phyloP scores from a whole-genome alignment of 2,329 filamentous ascomycete genomes.

The Endothia cerciana region DNA sequence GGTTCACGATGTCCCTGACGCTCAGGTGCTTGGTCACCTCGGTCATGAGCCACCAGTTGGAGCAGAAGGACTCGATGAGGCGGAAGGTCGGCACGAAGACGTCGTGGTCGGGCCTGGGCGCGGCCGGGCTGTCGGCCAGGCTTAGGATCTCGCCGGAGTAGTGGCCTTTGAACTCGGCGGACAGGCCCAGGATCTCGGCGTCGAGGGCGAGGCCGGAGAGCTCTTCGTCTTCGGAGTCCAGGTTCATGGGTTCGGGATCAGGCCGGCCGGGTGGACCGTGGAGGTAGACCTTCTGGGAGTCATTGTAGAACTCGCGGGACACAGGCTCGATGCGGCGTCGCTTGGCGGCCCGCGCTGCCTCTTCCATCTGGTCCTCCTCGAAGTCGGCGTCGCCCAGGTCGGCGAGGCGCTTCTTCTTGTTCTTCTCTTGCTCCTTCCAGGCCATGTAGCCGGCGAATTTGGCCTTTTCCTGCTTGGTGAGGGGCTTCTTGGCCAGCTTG shows the following conservation, averaged over 20 bases:
- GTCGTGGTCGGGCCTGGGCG: background rate
- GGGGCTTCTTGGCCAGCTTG: background rate
- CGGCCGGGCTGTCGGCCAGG: background rate
- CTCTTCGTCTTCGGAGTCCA: background rate
- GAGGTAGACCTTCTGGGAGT: conserved; percentile 24
- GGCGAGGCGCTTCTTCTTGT: conserved; percentile 13
- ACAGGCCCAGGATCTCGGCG: conserved; percentile 18
- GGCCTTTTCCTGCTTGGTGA: conserved; percentile 14
- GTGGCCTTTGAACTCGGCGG: conserved; percentile 14
- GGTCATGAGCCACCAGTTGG: conserved; percentile 56
- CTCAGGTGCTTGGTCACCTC: conserved; percentile 58
- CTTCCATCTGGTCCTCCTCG: conserved; percentile 20
- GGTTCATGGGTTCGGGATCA: background rate
- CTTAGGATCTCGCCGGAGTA: conserved; percentile 10
- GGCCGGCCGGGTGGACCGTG: conserved; percentile 15
- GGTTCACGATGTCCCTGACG: conserved; percentile 60
- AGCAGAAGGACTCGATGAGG: conserved; percentile 48
- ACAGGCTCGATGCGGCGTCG: conserved; percentile 13
- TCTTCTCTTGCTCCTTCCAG: background rate
- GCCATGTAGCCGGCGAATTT: conserved; percentile 2
- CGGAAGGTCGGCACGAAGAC: conserved; percentile 38
- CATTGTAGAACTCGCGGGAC: conserved; percentile 5
- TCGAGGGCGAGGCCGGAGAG: conserved; percentile 16
- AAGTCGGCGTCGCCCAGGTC: conserved; percentile 2
- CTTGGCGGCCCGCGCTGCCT: conserved; percentile 22